Evolutionary conservation across 768 basidiomycete species (phyloP).

Genomic region (Lactarius vividus): DNA sequence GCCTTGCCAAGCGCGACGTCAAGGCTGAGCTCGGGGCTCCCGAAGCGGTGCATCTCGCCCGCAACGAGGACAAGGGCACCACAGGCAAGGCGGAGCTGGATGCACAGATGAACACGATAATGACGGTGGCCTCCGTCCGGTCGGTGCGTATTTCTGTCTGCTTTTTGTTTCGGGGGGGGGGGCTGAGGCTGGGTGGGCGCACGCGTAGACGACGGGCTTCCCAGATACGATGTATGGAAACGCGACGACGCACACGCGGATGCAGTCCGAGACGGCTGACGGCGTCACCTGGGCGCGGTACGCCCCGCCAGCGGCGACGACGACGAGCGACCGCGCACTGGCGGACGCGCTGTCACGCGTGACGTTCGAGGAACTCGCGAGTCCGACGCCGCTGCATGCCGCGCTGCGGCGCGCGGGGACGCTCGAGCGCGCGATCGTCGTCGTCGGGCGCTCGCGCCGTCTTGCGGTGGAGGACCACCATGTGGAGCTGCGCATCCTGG

Average conservation of each 20-base stretch:
- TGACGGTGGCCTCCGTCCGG: constrained; percentile 43
- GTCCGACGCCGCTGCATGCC: constrained; percentile 57
- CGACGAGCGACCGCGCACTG: constrained; percentile 21
- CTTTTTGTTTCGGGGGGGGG: too few species aligned
- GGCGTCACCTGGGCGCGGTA: constrained; percentile 71
- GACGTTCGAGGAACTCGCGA: constrained; percentile 54
- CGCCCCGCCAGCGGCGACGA: constrained; percentile 35
- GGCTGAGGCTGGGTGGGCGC: too few species aligned
- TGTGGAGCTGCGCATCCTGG: constrained; percentile 63
- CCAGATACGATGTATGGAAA: constrained; percentile 73
- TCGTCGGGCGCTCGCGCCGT: constrained; percentile 74
- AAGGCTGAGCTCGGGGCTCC: constrained; percentile 21
- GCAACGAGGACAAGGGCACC: constrained; percentile 18
- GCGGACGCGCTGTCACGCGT: constrained; percentile 52
- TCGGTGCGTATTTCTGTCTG: constrained; percentile 33
- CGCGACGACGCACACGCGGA: constrained; percentile 55
- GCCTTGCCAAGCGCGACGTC: constrained; percentile 52
- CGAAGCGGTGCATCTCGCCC: constrained; percentile 31
- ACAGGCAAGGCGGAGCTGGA: constrained; percentile 22
- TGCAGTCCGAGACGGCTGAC: constrained; percentile 86
- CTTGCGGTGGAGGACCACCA: constrained; percentile 70
- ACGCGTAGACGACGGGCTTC: constrained; percentile 37
- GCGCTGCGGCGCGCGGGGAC: constrained; percentile 46
- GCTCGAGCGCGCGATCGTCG: constrained; percentile 49
- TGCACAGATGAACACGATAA: constrained; percentile 36